Conservation (phyloP, 148 eudicot species). For the Pouteria glomerata region DNA sequence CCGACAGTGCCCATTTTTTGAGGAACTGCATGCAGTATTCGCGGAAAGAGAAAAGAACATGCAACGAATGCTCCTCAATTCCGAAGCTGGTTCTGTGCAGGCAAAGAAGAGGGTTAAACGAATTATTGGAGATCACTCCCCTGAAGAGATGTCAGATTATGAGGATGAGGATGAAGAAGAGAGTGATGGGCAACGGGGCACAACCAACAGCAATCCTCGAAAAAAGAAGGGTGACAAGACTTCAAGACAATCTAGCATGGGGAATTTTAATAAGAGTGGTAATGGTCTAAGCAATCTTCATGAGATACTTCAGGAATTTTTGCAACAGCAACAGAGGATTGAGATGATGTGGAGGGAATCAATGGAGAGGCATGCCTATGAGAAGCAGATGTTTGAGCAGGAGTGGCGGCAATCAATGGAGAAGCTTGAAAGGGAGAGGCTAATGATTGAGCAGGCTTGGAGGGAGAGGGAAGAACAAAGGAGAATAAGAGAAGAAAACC, state of each 20-base stretch:
- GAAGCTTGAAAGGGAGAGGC: constrained; percentile 44
- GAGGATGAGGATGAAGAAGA: constrained; percentile 23
- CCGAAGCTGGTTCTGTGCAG: constrained; percentile 14
- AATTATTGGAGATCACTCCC: constrained; percentile 20
- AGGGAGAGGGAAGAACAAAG: too few species aligned
- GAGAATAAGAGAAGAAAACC: too few species aligned
- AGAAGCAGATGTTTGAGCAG: constrained; percentile 40
- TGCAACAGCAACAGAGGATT: constrained; percentile 40
- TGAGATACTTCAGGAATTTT: constrained; percentile 38
- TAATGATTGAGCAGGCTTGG: constrained; percentile 40
- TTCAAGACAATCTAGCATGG: constrained; percentile 7
- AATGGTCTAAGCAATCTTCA: constrained; percentile 15
- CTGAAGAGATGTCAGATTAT: constrained; percentile 31
- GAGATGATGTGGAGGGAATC: constrained; percentile 51
- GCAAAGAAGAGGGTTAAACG: constrained; percentile 27
- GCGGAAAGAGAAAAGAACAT: constrained; percentile 22
- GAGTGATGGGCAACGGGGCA: constrained; percentile 16
- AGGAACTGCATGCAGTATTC: constrained; percentile 40
- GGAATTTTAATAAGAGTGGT: not conserved
- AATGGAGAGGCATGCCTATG: constrained; percentile 35
- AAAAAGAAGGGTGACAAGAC: constrained; percentile 7
- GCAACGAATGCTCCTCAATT: constrained; percentile 17
- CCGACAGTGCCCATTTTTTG: constrained; percentile 39
- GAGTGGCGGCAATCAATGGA: constrained; percentile 54
- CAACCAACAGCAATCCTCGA: too few species aligned